Conservation (phyloP, 1,139 yeast genomes). For the Candida labiduridarum region DNA sequence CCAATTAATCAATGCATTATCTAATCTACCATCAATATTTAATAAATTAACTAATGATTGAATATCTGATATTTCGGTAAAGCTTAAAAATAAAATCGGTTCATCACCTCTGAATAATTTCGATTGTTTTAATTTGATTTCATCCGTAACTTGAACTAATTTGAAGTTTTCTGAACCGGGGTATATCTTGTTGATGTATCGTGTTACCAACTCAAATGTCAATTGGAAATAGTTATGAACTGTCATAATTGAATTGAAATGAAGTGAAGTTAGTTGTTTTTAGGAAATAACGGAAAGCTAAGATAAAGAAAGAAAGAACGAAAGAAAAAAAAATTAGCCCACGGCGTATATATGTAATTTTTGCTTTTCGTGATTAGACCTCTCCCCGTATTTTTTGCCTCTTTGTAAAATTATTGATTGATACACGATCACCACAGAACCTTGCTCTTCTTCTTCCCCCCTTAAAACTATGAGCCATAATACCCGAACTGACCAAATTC, state of each 20-base stretch:
- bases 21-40: slow-evolving; percentile 20
- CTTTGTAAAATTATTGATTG: not conserved
- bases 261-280: too few relatives aligned
- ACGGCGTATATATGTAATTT: not conserved
- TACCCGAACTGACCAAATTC: too few relatives aligned
- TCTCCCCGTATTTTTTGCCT: not conserved
- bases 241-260: slow-evolving; percentile 8
- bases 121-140: slow-evolving; percentile 15
- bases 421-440: not conserved
- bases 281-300: not conserved
- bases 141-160: slow-evolving; percentile 12
- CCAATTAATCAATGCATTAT: slow-evolving; percentile 29
- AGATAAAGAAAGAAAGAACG: not conserved
- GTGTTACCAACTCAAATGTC: slow-evolving; percentile 26
- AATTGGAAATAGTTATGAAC: slow-evolving; percentile 28
- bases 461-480: too few relatives aligned
- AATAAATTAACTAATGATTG: slow-evolving; percentile 18
- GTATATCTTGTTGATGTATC: slow-evolving; percentile 25
- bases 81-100: slow-evolving; percentile 15
- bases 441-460: too few relatives aligned
- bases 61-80: slow-evolving; percentile 14
- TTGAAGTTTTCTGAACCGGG: slow-evolving; percentile 12
- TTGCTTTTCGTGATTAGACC: not conserved
- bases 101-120: slow-evolving; percentile 15
- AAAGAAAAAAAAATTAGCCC: not conserved